Conservation (phyloP, 2,329 filamentous ascomycete genomes). For the Meredithiella fracta region DNA sequence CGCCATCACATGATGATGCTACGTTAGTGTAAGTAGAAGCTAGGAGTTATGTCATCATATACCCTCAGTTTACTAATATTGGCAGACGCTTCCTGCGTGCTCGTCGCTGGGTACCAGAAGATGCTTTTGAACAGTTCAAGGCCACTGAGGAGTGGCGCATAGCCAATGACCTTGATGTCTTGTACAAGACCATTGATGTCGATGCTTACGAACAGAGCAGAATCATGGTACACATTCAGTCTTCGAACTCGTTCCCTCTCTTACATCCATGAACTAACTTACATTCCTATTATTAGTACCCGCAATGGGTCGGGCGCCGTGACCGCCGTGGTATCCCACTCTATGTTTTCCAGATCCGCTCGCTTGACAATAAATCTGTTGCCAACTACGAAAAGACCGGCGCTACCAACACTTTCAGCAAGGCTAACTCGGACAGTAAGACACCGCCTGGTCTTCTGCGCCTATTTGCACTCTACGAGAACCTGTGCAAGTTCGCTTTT, state of each 20-base stretch:
- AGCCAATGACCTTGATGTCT: slow-evolving; percentile 57
- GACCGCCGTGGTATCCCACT: slow-evolving; percentile 80
- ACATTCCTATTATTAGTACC: slow-evolving; percentile 43
- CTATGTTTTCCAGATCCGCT: slow-evolving; percentile 75
- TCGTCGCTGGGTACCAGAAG: slow-evolving; percentile 59
- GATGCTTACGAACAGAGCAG: slow-evolving; percentile 69
- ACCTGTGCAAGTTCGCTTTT: slow-evolving; percentile 72
- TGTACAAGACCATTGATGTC: slow-evolving; percentile 77
- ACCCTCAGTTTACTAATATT: slow-evolving; percentile 6
- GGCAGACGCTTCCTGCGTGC: slow-evolving; percentile 70
- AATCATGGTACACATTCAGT: slow-evolving; percentile 56
- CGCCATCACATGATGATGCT: slow-evolving; percentile 54
- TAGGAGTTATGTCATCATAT: neutral
- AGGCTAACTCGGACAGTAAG: slow-evolving; percentile 48
- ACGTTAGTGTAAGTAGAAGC: slow-evolving; percentile 44
- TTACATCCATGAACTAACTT: neutral
- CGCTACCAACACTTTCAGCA: slow-evolving; percentile 38
- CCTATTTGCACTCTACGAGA: slow-evolving; percentile 86
- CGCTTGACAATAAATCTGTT: slow-evolving; percentile 69
- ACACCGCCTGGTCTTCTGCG: slow-evolving; percentile 62
- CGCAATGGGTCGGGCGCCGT: slow-evolving; percentile 84
- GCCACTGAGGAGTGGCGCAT: slow-evolving; percentile 78
- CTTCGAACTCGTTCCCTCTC: too few relatives aligned
- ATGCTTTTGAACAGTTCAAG: slow-evolving; percentile 69
- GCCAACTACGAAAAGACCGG: slow-evolving; percentile 55